phyloP scores from a whole-genome alignment of 2,329 filamentous ascomycete species.

The Lachnellula subtilissima region DNA sequence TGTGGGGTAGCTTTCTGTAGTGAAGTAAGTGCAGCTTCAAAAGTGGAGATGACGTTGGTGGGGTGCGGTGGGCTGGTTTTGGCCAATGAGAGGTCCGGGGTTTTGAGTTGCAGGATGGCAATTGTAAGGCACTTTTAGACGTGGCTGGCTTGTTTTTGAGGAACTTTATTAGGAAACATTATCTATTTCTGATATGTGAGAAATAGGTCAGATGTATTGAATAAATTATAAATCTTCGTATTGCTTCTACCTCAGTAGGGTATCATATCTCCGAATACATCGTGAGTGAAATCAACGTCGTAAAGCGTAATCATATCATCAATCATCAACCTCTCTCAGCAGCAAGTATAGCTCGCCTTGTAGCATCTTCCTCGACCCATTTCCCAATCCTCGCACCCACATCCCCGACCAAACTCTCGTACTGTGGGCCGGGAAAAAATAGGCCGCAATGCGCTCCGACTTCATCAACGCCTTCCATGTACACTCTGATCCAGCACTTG shows the following conservation, averaged over 20 bases:
- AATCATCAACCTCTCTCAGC: conserved; percentile 4
- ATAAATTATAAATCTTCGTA: neutral
- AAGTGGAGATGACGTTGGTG: too few relatives aligned
- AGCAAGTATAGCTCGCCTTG: conserved; percentile 21
- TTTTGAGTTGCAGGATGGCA: too few relatives aligned
- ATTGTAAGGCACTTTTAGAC: too few relatives aligned
- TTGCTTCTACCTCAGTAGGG: neutral
- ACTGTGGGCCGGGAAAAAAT: conserved; percentile 69
- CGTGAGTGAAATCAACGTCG: neutral
- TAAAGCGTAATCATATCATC: conserved; percentile 5
- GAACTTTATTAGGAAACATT: too few relatives aligned
- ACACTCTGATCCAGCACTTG: conserved; percentile 69
- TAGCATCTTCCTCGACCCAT: conserved; percentile 63
- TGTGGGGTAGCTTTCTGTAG: too few relatives aligned
- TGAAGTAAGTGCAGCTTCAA: neutral
- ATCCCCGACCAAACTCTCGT: conserved; percentile 72
- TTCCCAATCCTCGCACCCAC: conserved; percentile 60
- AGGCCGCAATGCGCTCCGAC: conserved; percentile 80
- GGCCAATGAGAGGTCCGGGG: too few relatives aligned
- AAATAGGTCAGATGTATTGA: neutral
- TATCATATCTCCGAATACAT: neutral
- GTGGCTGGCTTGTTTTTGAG: too few relatives aligned
- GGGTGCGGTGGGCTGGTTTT: too few relatives aligned
- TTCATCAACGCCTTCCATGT: conserved; percentile 80
- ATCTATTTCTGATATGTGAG: too few relatives aligned